Conservation (phyloP, 2,329 filamentous ascomycete species). For the Chrysosporium queenslandicum region DNA sequence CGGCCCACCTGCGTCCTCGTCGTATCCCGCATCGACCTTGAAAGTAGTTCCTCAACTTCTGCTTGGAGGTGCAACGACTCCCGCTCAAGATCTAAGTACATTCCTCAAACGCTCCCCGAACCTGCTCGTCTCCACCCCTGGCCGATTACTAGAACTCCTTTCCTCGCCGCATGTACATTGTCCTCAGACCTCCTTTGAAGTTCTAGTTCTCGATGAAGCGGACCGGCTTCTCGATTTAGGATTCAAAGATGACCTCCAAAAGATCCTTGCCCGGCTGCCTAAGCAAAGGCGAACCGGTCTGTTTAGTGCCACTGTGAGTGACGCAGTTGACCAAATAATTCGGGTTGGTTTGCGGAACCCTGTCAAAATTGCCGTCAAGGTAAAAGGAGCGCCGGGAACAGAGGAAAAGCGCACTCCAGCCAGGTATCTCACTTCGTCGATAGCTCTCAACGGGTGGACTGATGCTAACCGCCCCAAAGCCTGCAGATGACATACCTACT, state of each 20-base stretch:
- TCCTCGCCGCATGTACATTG: slow-evolving; percentile 80
- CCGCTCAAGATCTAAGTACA: slow-evolving; percentile 73
- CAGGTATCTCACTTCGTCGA: slow-evolving; percentile 37
- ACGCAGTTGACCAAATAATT: slow-evolving; percentile 87
- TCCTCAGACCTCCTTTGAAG: slow-evolving; percentile 79
- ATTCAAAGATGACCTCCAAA: slow-evolving; percentile 83
- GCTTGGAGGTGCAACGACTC: slow-evolving; percentile 64
- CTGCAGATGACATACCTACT: slow-evolving; percentile 82
- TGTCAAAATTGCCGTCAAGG: slow-evolving; percentile 87
- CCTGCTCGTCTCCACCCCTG: slow-evolving; percentile 80
- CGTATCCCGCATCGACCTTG: slow-evolving; percentile 40
- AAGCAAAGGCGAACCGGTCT: slow-evolving; percentile 90
- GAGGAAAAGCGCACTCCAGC: slow-evolving; percentile 84
- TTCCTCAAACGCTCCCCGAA: slow-evolving; percentile 83
- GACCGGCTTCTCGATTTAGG: slow-evolving; percentile 86
- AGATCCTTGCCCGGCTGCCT: slow-evolving; percentile 70
- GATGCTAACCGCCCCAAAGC: slow-evolving; percentile 30
- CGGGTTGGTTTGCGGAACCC: slow-evolving; percentile 86
- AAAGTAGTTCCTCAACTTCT: slow-evolving; percentile 76
- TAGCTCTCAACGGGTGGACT: background rate
- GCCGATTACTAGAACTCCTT: slow-evolving; percentile 76
- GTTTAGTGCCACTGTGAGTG: slow-evolving; percentile 92
- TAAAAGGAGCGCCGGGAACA: slow-evolving; percentile 63
- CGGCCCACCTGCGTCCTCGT: slow-evolving; percentile 21
- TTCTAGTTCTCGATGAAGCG: slow-evolving; percentile 87